Base-by-base conservation (phyloP, 2,329 filamentous ascomycete genomes). In the Ceratocystis smalleyi region DNA sequence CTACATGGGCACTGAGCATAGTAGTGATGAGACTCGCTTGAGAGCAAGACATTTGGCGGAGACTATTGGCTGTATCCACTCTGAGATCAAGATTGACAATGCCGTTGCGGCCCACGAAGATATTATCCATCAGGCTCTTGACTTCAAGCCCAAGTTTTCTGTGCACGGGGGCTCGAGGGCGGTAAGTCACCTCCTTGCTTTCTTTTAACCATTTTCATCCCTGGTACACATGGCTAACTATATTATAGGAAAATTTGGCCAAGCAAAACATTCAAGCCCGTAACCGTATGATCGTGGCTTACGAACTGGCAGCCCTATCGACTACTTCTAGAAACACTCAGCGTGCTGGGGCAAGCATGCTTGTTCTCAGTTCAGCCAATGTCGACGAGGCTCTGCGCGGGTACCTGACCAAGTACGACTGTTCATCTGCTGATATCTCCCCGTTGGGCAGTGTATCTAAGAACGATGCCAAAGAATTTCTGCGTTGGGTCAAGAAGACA, bases 71-170 rank as follows among this genome's bases (percentile, higher is more conserved):
- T 78, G 81, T 17, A 85, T 90, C 70, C 89, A 94, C 71, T 78
- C 82, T 3, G 81, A 91, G 70, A 76, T 90, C 55, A 83, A 90
- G 69, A 90, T 92, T 65, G 89, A 92, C 70, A 78, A 79, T 47
- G 77, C 75, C n/a, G 83, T 85, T 51, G 81, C 81, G 5, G 77
- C 82, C 0, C 81, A 85, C 68, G 68, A 72, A 43, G 65, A 68
- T 19, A 69, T 73, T 59, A 68, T 73, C 27, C 64, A 68, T 7
- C 67, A 70, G 40, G 69, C 71, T 2, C 67, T 72, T 1, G 66
- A 69, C 30, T 72, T 72, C 47, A 69, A 70, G 17, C 72, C 73
- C 2, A 70, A 69, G 54, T 75, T 73, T 79, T 81, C 79, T 67
- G 78, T 83, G 12, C 77, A 86, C 63, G 84, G 84, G 6, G 84